Evolutionary conservation across 176 grass and related monocot species (phyloP), one percentile per base, ranked within the genome.

Genomic region (Saccharum spontaneum): DNA sequence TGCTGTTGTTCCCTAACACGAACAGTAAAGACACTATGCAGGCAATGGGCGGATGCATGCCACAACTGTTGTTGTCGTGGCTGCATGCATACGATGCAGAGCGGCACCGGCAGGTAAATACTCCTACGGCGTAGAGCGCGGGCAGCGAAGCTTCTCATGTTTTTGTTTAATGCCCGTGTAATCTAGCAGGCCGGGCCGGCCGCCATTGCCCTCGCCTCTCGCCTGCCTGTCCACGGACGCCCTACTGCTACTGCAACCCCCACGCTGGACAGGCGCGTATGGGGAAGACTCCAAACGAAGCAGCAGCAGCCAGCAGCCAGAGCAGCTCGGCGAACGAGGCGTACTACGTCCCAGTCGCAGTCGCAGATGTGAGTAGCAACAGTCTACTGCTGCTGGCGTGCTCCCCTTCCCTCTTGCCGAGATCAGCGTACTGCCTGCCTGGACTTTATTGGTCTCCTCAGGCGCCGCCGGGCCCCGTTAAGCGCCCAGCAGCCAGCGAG

Each of bases 381-480:
- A 76, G 85, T 75, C 67, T 83, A 83, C 12, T 36, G 60, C 13
- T 50, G 41, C 59, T 61, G 50, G 59, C 1, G 28, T n/a, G 3
- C 37, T 37, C 1, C 24, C 8, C 44, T 10, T 63, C 61, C 4
- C 67, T 61, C 20, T 39, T 44, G 24, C 61, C 61, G 69, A 90
- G 75, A 83, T 83, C 85, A 84, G 79, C 85, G 75, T 87, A 75
- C 61, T 75, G 89, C 89, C 75, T 75, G 89, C 89, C 81, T 84
- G 62, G 89, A 79, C 62, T 83, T 86, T 83, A 66, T 69, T 62
- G 85, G 36, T 48, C 40, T 79, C 67, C 55, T 30, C 49, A 54
- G 76, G 54, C 55, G n/a, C 67, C 82, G 23, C 71, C 72, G 89
- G 85, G 69, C 9, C 89, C 81, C 76, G 76, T 67, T 46, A 76